Base-by-base conservation (phyloP, 192 early-diverging fungal species). In the Backusella circina region DNA sequence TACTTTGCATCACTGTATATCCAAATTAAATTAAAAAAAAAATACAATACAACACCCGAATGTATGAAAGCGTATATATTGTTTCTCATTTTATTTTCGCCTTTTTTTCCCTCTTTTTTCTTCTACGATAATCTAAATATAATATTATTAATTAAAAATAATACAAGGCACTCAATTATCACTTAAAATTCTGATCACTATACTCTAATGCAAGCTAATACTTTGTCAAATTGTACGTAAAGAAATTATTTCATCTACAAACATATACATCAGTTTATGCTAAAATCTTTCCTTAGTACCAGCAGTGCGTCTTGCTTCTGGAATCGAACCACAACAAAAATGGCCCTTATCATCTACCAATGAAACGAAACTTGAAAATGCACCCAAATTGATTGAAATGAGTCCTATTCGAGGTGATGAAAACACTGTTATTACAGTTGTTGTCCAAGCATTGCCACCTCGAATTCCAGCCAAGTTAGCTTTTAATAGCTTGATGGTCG, bases 401-500 rank as follows among this genome's bases (percentile, higher is more conserved):
- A 61, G 9, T n/a, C 54, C 54, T 23, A 12, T 26, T 28, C 54
- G 26, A 4, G 72, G 72, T 18, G 32, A 47, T 28, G 51, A 73
- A 33, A 61, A 61, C 57, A 73, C 72, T 13, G 72, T 39, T 8
- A 31, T 73, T 6, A 73, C 72, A 18, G 54, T 65, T 33, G 47
- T 38, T 23, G 15, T 73, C 1, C 72, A 73, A 26, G 54, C 72
- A 35, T 21, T 37, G 1, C 30, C 64, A 18, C 32, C 31, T 3
- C 35, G 65, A 28, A 37, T 38, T 13, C 15, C 72, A 7, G 70
- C 81, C 31, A 82, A 83, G 18, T 71, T 85, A 26, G 84, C 74
- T 3, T 85, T 85, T 33, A 82, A 82, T 18, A 83, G 72, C 18
- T 39, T 85, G 16, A 76, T 85, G 18, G 84, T 85, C 38, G 82